Percentiles rank a stretch among this genome's conserved stretches.
Conservation (phyloP, 148 eudicot species). For the Suaeda aralocaspica region DNA sequence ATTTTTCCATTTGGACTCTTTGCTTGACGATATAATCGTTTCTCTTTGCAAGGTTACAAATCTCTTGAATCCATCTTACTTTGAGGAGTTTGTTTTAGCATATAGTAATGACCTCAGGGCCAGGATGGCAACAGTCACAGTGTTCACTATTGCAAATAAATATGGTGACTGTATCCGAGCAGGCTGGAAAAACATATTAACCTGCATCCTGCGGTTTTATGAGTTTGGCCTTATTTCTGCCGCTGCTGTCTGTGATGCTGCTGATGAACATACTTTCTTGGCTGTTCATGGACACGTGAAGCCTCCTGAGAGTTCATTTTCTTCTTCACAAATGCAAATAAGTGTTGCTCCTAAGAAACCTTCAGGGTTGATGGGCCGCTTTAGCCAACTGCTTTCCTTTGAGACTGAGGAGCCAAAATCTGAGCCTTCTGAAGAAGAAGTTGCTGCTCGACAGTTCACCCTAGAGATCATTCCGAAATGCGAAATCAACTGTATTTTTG, state of each 20-base stretch:
- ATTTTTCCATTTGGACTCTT: constrained; percentile 58
- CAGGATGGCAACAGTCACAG: constrained; percentile 72
- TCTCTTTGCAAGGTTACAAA: constrained; percentile 90
- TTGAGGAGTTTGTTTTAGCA: constrained; percentile 67
- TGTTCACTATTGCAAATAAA: constrained; percentile 73
- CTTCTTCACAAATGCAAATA: constrained; percentile 43
- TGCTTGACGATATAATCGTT: constrained; percentile 74
- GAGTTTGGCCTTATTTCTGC: constrained; percentile 79
- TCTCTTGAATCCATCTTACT: constrained; percentile 56
- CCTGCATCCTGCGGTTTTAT: constrained; percentile 73
- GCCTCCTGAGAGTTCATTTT: constrained; percentile 37
- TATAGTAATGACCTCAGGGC: constrained; percentile 82
- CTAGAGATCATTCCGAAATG: constrained; percentile 76
- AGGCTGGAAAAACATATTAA: constrained; percentile 80
- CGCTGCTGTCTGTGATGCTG: constrained; percentile 68
- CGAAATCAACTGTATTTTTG: constrained; percentile 74
- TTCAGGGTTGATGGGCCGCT: constrained; percentile 85
- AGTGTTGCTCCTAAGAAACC: constrained; percentile 60
- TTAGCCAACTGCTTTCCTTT: constrained; percentile 75
- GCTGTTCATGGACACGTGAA: constrained; percentile 42
- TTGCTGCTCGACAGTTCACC: constrained; percentile 74
- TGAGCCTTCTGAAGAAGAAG: constrained; percentile 77
- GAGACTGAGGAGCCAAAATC: constrained; percentile 80
- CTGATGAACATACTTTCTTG: constrained; percentile 63
- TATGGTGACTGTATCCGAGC: constrained; percentile 75